Conservation (phyloP, 805 yeast genomes). For the Yarrowia yakushimensis region DNA sequence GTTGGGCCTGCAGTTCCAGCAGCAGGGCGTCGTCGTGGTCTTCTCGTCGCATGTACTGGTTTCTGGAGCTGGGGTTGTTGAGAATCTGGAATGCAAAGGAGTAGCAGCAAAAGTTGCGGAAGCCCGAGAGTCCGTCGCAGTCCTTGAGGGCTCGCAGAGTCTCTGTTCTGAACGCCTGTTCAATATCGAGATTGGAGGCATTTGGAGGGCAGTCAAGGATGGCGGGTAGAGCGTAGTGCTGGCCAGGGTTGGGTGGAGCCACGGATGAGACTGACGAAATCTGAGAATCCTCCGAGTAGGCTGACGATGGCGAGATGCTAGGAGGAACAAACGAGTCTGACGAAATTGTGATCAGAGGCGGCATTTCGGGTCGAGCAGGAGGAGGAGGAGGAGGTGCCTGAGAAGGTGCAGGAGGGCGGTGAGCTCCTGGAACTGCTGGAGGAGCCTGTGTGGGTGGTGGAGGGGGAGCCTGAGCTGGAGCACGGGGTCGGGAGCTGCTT, state of each 20-base stretch:
- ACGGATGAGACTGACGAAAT: background rate
- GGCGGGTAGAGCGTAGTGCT: background rate
- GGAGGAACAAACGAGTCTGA: background rate
- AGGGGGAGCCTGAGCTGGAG: background rate
- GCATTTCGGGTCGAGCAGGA: background rate
- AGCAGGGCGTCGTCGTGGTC: constrained; percentile 7
- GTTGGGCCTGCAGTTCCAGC: background rate
- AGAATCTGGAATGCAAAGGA: constrained; percentile 18
- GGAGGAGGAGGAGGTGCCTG: constrained; percentile 7
- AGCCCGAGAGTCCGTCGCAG: background rate
- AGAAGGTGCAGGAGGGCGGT: background rate
- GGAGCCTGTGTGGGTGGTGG: background rate
- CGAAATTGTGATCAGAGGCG: background rate
- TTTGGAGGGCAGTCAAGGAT: constrained; percentile 1
- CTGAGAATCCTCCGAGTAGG: background rate
- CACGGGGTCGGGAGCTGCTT: background rate
- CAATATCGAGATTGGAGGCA: constrained; percentile 7
- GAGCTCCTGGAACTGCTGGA: background rate
- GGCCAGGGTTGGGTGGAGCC: background rate
- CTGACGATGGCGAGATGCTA: background rate
- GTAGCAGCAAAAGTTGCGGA: constrained; percentile 11
- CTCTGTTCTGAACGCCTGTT: background rate
- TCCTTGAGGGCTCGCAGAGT: background rate
- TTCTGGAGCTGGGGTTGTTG: constrained; percentile 11
- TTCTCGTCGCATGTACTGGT: constrained; percentile 7